These are phyloP conservation scores for Whalleya microplaca DNA, from an alignment of 2,329 filamentous ascomycete genomes.

Conservation along the genomic window DNA sequence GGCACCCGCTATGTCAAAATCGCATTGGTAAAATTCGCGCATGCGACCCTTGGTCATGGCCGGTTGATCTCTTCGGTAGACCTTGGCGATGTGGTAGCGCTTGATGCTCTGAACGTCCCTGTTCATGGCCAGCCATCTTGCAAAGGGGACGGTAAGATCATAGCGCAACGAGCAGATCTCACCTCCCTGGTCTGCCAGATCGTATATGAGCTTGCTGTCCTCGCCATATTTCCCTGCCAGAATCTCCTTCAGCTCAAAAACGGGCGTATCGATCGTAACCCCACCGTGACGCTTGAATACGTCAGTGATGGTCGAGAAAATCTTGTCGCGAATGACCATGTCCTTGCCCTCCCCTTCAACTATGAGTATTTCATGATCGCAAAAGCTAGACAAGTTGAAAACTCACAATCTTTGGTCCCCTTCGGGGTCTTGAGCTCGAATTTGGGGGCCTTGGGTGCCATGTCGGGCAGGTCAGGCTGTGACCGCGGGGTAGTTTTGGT, in stretches of 20 bases:
- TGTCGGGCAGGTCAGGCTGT: conserved; percentile 23
- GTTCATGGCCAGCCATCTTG: conserved; percentile 80
- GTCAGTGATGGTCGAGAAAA: conserved; percentile 60
- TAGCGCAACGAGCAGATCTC: conserved; percentile 82
- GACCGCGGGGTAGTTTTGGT: conserved; percentile 11
- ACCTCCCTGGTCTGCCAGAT: conserved; percentile 81
- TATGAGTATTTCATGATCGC: conserved; percentile 22
- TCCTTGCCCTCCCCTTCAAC: conserved; percentile 68
- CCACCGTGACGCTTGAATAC: conserved; percentile 66
- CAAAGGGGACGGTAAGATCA: conserved; percentile 79
- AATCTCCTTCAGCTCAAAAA: conserved; percentile 77
- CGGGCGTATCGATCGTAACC: conserved; percentile 69
- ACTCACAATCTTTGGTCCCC: conserved; percentile 80
- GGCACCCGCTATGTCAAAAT: conserved; percentile 75
- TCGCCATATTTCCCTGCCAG: conserved; percentile 62
- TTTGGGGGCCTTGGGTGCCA: conserved; percentile 48
- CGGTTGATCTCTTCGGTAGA: conserved; percentile 78
- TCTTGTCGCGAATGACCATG: conserved; percentile 79
- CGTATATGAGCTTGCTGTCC: conserved; percentile 68
- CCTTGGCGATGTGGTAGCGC: conserved; percentile 79
- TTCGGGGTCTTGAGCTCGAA: conserved; percentile 87
- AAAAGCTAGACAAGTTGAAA: background rate
- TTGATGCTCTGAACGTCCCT: conserved; percentile 69
- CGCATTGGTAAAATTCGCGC: conserved; percentile 81
- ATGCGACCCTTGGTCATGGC: conserved; percentile 77